Evolutionary conservation across 257 asterid genomes (phyloP).

Genomic region (Eustoma russellianum): DNA sequence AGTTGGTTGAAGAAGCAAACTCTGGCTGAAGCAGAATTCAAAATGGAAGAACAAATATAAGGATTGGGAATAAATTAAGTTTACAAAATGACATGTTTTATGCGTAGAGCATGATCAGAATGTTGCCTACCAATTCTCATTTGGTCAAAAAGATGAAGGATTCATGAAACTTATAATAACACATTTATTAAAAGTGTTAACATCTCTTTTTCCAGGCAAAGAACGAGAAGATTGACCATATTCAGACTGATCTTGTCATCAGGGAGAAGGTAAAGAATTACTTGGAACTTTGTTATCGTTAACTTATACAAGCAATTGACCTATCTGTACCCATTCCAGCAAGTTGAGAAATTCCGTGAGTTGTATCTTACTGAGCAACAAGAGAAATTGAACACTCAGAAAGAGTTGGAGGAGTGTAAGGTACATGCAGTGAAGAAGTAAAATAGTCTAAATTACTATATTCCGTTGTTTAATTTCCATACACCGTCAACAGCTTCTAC

Average conservation of each 20-base stretch:
- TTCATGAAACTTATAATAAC: too few species aligned
- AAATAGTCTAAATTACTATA: slow-evolving; percentile 3
- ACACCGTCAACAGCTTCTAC: background rate
- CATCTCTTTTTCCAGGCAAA: slow-evolving; percentile 46
- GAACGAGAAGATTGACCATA: slow-evolving; percentile 59
- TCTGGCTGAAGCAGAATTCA: too few species aligned
- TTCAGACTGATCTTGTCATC: slow-evolving; percentile 49
- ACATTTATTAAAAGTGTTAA: background rate
- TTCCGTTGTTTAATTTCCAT: slow-evolving; percentile 9
- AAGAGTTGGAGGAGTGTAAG: slow-evolving; percentile 69
- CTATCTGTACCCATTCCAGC: slow-evolving; percentile 24
- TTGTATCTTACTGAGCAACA: slow-evolving; percentile 65
- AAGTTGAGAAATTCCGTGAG: slow-evolving; percentile 49
- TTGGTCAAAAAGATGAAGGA: too few species aligned
- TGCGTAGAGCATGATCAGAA: too few species aligned
- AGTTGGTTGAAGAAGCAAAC: too few species aligned
- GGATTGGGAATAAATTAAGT: too few species aligned
- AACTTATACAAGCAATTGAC: background rate
- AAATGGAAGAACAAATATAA: too few species aligned
- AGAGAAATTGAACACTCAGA: slow-evolving; percentile 45
- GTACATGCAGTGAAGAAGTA: slow-evolving; percentile 22
- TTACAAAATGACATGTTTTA: too few species aligned
- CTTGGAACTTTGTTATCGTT: background rate
- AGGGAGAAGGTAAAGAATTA: slow-evolving; percentile 43
- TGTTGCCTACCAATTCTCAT: too few species aligned